These are phyloP conservation scores for Raffaelea deltoideospora DNA, from an alignment of 2,329 filamentous ascomycete species.

Conservation along the genomic window DNA sequence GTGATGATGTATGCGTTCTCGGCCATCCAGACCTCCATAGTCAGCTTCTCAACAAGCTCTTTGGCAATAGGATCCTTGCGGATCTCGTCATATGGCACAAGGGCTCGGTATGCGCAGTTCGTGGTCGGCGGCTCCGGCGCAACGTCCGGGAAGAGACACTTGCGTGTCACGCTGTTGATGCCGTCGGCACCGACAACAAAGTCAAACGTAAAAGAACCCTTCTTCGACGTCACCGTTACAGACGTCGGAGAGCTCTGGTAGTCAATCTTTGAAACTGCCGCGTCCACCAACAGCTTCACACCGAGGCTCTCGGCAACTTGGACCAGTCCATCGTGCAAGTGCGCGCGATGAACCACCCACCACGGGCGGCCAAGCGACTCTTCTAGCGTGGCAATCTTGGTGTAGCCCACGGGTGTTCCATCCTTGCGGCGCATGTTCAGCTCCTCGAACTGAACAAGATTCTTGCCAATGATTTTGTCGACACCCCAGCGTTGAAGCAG, in stretches of 20 bases:
- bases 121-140: slow-evolving; percentile 21
- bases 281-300: slow-evolving; percentile 20
- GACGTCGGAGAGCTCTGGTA: too few relatives aligned
- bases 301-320: slow-evolving; percentile 22
- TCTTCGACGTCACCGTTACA: too few relatives aligned
- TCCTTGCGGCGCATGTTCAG: slow-evolving; percentile 23
- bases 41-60: slow-evolving; percentile 20
- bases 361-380: slow-evolving; percentile 19
- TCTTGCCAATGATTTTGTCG: slow-evolving; percentile 21
- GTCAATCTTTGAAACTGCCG: slow-evolving; percentile 7
- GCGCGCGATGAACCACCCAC: slow-evolving; percentile 31
- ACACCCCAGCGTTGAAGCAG: slow-evolving; percentile 23
- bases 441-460: slow-evolving; percentile 24
- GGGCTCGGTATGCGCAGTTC: slow-evolving; percentile 28
- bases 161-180: slow-evolving; percentile 22
- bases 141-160: slow-evolving; percentile 24
- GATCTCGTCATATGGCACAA: slow-evolving; percentile 26
- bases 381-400: slow-evolving; percentile 18
- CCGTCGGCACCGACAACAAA: slow-evolving; percentile 12
- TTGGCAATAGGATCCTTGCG: slow-evolving; percentile 23
- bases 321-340: slow-evolving; percentile 27
- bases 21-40: slow-evolving; percentile 10
- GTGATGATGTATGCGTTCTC: slow-evolving; percentile 25
- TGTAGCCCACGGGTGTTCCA: slow-evolving; percentile 21
- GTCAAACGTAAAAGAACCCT: slow-evolving; percentile 16